These are phyloP conservation scores for Parastagonospora avenae DNA, from an alignment of 2,329 filamentous ascomycete species.

Conservation along the genomic window DNA sequence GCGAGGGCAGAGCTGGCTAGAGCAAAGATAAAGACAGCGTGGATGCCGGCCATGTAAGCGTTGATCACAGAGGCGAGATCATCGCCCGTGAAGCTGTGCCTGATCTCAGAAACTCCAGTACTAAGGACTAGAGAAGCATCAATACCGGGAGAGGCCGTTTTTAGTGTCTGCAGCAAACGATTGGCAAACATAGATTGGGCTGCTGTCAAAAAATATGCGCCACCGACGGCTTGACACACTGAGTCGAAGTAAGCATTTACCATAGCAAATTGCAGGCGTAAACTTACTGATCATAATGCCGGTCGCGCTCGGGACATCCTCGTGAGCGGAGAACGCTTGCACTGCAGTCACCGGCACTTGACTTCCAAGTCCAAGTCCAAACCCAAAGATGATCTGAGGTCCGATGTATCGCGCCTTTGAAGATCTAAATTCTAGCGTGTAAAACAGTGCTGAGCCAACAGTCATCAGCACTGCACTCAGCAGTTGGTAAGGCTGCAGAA, in stretches of 20 bases:
- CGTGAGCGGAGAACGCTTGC: constrained; percentile 24
- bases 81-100: no score
- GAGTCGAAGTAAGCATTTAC: background rate
- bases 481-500: background rate
- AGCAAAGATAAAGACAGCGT: no score
- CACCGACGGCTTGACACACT: background rate
- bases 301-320: background rate
- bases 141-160: no score
- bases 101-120: no score
- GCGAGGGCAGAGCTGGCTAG: no score
- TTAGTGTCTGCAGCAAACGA: background rate
- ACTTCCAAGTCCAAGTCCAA: constrained; percentile 49
- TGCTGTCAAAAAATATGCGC: background rate
- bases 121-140: no score
- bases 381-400: constrained; percentile 26
- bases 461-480: background rate
- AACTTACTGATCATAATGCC: constrained; percentile 6
- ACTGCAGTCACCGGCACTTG: constrained; percentile 46
- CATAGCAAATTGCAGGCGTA: background rate
- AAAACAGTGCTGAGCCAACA: constrained; percentile 44
- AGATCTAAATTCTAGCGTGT: constrained; percentile 40
- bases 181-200: background rate
- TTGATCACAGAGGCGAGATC: no score
- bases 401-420: constrained; percentile 27
- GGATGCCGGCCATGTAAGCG: no score